Evolutionary conservation across 441 rosid genomes (phyloP), one percentile per base, ranked within the genome.

Genomic region (Euphorbia corollata): DNA sequence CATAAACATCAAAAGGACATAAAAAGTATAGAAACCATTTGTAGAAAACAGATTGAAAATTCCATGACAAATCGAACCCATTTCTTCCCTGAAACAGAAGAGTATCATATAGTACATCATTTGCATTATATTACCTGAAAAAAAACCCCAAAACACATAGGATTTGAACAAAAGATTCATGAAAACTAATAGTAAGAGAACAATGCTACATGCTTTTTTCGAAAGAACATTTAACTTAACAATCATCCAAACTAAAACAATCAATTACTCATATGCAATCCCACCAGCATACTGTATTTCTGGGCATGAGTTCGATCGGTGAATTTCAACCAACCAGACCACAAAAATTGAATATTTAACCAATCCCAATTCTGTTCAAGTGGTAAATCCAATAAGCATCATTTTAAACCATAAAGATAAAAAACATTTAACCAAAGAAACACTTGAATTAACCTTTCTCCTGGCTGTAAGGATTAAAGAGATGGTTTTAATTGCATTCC

Each of bases 281-380:
- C 99, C 99, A 78, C 84, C 85, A 70, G 97, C 92, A 78, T 93
- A 93, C 61, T 79, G 81, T 62, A 93, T 93, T 73, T 91, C 91
- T 4, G 32, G 32, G 32, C 32, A 27, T 27, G 32, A 27, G 32
- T 27, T 27, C 4, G 32, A 27, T 4, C 1, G 32, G 32, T 27
- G 32, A 27, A 27, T 4, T 27, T 27, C 32, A 27, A 27, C 32
- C 32, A 27, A 27, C 32, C 1, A 27, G 32, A 4, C 32, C 32
- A n/a, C n/a, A n/a, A n/a, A n/a, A n/a, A n/a, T n/a, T n/a, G n/a
- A n/a, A n/a, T n/a, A n/a, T n/a, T n/a, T n/a, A n/a, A n/a, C n/a
- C n/a, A n/a, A n/a, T n/a, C n/a, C n/a, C n/a, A n/a, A n/a, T n/a
- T n/a, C n/a, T n/a, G n/a, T n/a, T n/a, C n/a, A n/a, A n/a, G 32